Evolutionary conservation across 2,329 filamentous ascomycete genomes (phyloP).

Genomic region (Colletotrichum zoysiae): DNA sequence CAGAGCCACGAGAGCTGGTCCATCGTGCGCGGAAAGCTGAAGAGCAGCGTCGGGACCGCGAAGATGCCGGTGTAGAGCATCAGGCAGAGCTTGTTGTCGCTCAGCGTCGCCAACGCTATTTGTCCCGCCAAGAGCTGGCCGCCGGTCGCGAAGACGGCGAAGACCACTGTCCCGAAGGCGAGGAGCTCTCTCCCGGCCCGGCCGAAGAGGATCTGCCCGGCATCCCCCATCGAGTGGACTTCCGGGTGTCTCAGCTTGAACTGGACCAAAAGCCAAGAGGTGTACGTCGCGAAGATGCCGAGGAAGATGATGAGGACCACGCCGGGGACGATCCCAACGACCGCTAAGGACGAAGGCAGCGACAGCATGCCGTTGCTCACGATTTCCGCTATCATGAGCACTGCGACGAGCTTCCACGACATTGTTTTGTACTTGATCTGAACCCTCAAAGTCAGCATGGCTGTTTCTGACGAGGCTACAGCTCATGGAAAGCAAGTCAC

Average conservation of each 20-base stretch:
- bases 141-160: constrained; percentile 64
- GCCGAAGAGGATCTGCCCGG: constrained; percentile 64
- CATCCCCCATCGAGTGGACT: constrained; percentile 66
- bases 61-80: constrained; percentile 65
- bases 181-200: constrained; percentile 63
- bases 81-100: constrained; percentile 60
- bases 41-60: constrained; percentile 59
- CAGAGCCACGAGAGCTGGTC: constrained; percentile 62
- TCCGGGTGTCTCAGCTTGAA: constrained; percentile 64
- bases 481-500: neutral
- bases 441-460: neutral
- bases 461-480: no score
- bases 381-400: constrained; percentile 69
- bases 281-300: constrained; percentile 60
- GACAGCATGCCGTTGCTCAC: constrained; percentile 67
- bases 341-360: constrained; percentile 63
- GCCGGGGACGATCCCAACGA: constrained; percentile 62
- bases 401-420: constrained; percentile 63
- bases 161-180: constrained; percentile 62
- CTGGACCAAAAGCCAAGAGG: constrained; percentile 59
- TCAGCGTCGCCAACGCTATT: constrained; percentile 61
- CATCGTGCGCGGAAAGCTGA: constrained; percentile 62
- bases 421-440: constrained; percentile 66
- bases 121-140: constrained; percentile 65
- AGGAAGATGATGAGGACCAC: constrained; percentile 57